Evolutionary conservation across 495 filamentous ascomycete genomes (phyloP), one percentile per base, ranked within the genome.

Genomic region (Saxophila tyrrhenica): DNA sequence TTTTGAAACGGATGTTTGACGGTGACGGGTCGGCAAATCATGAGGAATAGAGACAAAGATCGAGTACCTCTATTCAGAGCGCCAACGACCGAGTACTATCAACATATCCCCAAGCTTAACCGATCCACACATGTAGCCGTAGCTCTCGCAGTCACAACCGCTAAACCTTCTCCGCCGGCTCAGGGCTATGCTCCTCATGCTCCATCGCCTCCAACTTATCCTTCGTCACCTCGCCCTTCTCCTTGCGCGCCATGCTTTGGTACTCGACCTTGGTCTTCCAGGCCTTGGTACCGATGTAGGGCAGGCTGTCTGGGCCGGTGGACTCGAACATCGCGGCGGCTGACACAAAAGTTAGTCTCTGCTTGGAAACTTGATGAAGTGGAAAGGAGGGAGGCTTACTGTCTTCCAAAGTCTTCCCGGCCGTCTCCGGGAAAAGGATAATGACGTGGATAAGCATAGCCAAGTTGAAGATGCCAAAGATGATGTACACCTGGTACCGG

Each of bases 351-450:
- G n/a, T n/a, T n/a, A n/a, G n/a, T n/a, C n/a, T n/a, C n/a, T n/a
- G n/a, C n/a, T n/a, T n/a, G n/a, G n/a, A n/a, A n/a, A n/a, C n/a
- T n/a, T n/a, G n/a, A n/a, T n/a, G n/a, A n/a, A n/a, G n/a, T n/a
- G n/a, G n/a, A n/a, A n/a, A n/a, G n/a, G n/a, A n/a, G n/a, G n/a
- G n/a, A n/a, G n/a, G n/a, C n/a, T n/a, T n/a, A n/a, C n/a, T 73
- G 60, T 90, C 85, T 57, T 89, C 87, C 2, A 90, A 75, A 13
- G 85, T 83, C 74, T 88, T 88, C 49, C 85, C 85, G n/a, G 78
- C 75, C 0, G 86, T 90, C 67, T 92, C 86, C 0, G 86, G 87
- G 74, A 91, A 88, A 59, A 85, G 69, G 69, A 90, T 87, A 71
- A 79, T 87, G 13, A 13, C 29, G 62, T 90, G 87, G 19, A 86